Evolutionary conservation across 2,329 filamentous ascomycete genomes (phyloP), one percentile per base, ranked within the genome.

Genomic region (Pseudogymnoascus sp.): DNA sequence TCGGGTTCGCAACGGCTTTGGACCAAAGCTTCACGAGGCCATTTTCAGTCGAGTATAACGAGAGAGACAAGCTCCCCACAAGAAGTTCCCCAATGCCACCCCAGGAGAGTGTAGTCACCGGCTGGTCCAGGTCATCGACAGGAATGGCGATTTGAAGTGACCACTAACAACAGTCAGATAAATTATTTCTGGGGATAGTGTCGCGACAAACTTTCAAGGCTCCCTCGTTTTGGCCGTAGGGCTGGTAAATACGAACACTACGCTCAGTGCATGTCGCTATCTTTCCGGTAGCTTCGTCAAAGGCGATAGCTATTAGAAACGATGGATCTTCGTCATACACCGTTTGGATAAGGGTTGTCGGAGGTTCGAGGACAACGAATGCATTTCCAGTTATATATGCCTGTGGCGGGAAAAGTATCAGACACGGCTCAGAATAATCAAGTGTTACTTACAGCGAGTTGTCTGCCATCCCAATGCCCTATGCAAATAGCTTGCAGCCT

Each of bases 371-470:
- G 69, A 99, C 87, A 61, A 94, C 85, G 66, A 97, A 84, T 65
- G 91, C 91, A 75, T 88, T 90, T 70, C 93, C 93, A 64, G 90
- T 94, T 67, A 97, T 89, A 76, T 97, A 99, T 60, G 86, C 85
- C 91, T 95, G 70, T 33, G 35, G 58, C 31, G 59, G 31, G 48
- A 44, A 62, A 59, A 9, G 4, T 25, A 59, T 61, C 61, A 62
- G 21, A 69, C 33, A 68, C 62, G 15, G 29, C 9, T 4, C 38
- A 65, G 15, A 36, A 39, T 15, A 55, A 5, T 12, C 63, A 51
- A 27, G 41, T 4, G n/a, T 31, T 60, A 65, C 84, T 78, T 78
- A 91, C 90, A 74, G 91, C 85, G 68, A 93, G 82, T 68, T 89
- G 86, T 71, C 83, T 81, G 67, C 81, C 81, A 69, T 89, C 82